Conservation (phyloP, 495 filamentous ascomycete genomes). For the Daldinia loculata region DNA sequence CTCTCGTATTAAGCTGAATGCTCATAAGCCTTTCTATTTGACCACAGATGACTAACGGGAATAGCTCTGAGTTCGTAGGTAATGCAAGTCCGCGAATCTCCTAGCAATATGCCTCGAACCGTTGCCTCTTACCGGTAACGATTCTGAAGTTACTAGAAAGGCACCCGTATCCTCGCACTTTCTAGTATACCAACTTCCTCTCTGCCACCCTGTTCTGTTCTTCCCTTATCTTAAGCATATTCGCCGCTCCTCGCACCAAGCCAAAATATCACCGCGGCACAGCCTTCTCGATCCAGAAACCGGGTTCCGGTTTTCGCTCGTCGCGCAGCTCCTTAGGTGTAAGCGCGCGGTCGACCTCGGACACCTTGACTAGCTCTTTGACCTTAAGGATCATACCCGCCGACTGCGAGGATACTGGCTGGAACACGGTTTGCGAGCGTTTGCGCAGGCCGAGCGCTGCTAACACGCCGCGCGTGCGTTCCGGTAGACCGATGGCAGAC, state of each 20-base stretch:
- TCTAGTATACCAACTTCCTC: background rate
- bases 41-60: background rate
- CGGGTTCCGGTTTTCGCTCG: constrained; percentile 79
- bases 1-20: background rate
- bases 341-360: constrained; percentile 78
- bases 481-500: constrained; percentile 89
- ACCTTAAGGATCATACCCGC: constrained; percentile 98
- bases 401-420: constrained; percentile 80
- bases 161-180: background rate
- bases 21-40: background rate
- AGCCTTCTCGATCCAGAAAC: constrained; percentile 84
- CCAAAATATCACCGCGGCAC: constrained; percentile 41
- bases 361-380: constrained; percentile 90
- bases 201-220: too few relatives aligned
- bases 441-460: constrained; percentile 88
- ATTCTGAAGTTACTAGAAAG: background rate
- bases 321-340: constrained; percentile 76
- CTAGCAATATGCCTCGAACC: background rate
- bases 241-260: background rate
- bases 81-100: background rate
- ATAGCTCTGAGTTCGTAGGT: background rate
- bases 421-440: constrained; percentile 89
- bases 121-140: background rate
- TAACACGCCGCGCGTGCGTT: constrained; percentile 82
- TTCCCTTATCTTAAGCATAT: background rate